These are phyloP conservation scores for Colletotrichum siamense DNA, from an alignment of 2,329 filamentous ascomycete species.

Conservation along the genomic window DNA sequence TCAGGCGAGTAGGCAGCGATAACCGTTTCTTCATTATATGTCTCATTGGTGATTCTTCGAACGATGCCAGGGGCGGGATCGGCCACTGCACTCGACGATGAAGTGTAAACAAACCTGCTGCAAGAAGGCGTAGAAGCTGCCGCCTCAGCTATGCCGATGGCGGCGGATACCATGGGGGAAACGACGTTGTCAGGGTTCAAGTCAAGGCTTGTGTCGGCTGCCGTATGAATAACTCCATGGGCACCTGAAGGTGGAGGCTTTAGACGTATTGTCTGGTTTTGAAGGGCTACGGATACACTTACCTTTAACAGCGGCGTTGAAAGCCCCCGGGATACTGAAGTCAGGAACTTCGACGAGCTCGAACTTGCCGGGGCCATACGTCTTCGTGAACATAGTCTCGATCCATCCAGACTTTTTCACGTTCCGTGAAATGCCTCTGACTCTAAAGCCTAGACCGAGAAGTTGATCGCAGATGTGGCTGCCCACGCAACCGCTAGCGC, in stretches of 20 bases:
- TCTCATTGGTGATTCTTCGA: not conserved
- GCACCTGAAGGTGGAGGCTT: not conserved
- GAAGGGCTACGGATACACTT: accelerated
- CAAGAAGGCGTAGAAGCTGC: not conserved
- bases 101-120: not conserved
- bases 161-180: not conserved
- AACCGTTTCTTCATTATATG: not conserved
- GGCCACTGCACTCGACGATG: not conserved
- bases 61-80: not conserved
- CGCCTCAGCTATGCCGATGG: not conserved
- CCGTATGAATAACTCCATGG: not conserved
- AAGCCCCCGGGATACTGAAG: not conserved
- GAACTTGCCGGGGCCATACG: not conserved
- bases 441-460: not conserved
- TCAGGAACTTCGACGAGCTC: not conserved
- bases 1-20: not conserved
- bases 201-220: not conserved
- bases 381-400: not conserved
- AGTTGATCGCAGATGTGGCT: not conserved
- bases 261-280: not conserved
- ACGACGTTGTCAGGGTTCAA: not conserved
- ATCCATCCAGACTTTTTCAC: not conserved
- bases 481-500: not conserved
- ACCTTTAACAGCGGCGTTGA: not conserved
- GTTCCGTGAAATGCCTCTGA: not conserved